Conservation (phyloP, 306 rosid genomes). For the Lathyrus aphaca region DNA sequence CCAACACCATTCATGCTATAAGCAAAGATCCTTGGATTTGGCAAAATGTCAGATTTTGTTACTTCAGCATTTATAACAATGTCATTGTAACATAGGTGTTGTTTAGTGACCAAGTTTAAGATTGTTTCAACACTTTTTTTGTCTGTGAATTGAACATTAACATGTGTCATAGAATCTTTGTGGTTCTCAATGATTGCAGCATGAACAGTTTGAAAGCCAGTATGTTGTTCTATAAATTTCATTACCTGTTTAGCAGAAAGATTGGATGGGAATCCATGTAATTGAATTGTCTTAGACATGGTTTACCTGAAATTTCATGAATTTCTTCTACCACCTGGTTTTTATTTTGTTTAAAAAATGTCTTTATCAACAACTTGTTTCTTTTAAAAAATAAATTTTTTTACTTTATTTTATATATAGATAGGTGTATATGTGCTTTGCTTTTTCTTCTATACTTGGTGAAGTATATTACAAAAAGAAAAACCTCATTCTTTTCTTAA, state of each 20-base stretch:
- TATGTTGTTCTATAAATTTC: slow-evolving; percentile 46
- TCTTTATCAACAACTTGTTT: neutral
- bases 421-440: slow-evolving; percentile 29
- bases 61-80: slow-evolving; percentile 21
- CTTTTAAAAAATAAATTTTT: neutral
- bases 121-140: slow-evolving; percentile 42
- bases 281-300: slow-evolving; percentile 49
- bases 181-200: slow-evolving; percentile 35
- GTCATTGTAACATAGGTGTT: slow-evolving; percentile 29
- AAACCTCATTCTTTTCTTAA: slow-evolving; percentile 32
- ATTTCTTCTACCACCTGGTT: neutral
- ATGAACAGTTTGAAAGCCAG: slow-evolving; percentile 55
- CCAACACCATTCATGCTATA: slow-evolving; percentile 33
- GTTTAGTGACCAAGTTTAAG: slow-evolving; percentile 31
- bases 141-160: slow-evolving; percentile 50
- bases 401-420: neutral
- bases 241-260: slow-evolving; percentile 43
- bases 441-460: slow-evolving; percentile 3
- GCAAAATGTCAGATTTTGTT: slow-evolving; percentile 19
- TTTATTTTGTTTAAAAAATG: neutral
- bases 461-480: slow-evolving; percentile 16
- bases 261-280: slow-evolving; percentile 48
- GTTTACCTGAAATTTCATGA: slow-evolving; percentile 25
- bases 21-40: slow-evolving; percentile 40
- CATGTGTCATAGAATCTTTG: slow-evolving; percentile 41